These are phyloP conservation scores for Stylosanthes scabra DNA, from an alignment of 331 rosid genomes.

Conservation along the genomic window DNA sequence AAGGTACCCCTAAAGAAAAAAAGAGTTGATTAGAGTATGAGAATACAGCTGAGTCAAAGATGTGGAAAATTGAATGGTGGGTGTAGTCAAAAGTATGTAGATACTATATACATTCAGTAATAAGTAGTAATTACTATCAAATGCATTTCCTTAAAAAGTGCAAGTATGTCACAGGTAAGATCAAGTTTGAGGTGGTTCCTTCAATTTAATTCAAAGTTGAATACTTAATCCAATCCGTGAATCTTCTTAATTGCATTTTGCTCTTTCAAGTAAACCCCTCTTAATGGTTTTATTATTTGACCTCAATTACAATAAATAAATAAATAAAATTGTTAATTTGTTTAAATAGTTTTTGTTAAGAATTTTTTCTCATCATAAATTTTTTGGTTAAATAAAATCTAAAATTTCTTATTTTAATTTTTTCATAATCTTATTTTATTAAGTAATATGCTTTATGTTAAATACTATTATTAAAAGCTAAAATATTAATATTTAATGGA, in stretches of 20 bases:
- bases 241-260: background rate
- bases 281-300: background rate
- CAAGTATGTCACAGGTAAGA: background rate
- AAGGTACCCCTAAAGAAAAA: no score
- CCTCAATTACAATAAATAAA: background rate
- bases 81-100: background rate
- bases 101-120: background rate
- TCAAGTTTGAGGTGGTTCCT: background rate
- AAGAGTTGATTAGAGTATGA: no score
- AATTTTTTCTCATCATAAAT: no score
- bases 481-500: no score
- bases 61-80: background rate
- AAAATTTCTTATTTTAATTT: no score
- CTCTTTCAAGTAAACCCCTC: background rate
- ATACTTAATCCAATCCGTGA: conserved; percentile 26
- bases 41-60: background rate
- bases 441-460: no score
- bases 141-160: background rate
- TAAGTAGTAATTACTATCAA: background rate
- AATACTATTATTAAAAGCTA: no score
- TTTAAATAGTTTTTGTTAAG: no score
- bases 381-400: no score
- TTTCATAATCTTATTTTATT: no score
- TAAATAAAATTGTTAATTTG: no score
- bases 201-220: conserved; percentile 3